Evolutionary conservation across 345 rosid genomes (phyloP), one percentile per base, ranked within the genome.

Genomic region (Camelina neglecta): DNA sequence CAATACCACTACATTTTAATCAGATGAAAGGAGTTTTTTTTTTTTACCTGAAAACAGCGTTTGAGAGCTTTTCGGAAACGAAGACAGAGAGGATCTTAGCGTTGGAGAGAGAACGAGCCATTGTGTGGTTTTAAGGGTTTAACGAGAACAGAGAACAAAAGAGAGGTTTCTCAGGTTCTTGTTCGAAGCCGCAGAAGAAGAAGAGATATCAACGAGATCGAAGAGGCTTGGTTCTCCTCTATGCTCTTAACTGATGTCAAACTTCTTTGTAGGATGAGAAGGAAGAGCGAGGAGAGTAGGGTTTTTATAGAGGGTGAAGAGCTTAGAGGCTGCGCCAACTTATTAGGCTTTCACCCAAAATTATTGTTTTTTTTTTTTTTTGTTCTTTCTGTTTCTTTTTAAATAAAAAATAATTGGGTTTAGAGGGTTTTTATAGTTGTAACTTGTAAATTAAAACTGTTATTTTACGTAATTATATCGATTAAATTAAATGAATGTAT

Each of bases 21-120:
- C 29, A 56, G 18, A 51, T 16, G 42, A 11, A 75, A 12, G 4
- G 21, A 26, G 7, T 10, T 69, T 31, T 9, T 38, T 9, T 38
- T 8, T 36, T 8, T 18, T 67, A 80, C 83, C 83, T 80, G 78
- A 56, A 72, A 31, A 76, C 33, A 8, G 78, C 75, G 75, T 67
- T 76, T 21, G 81, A 76, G 78, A 80, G 10, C 39, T 35, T 16
- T 73, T 42, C 35, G 4, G 73, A 1, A 35, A 60, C 42, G 71
- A 67, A 72, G 33, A 39, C 45, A 29, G 78, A 67, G 45, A 72
- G 11, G 69, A 42, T 41, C 78, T 60, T 80, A 72, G 59, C 74
- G 74, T 54, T 71, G 10, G 71, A 45, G 70, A 75, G 61, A 71
- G 83, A 75, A 53, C 77, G 80, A 75, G 83, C 74, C 83, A 80